Evolutionary conservation across 176 grass and related monocot genomes (phyloP).

Genomic region (Aegilops umbellulata): DNA sequence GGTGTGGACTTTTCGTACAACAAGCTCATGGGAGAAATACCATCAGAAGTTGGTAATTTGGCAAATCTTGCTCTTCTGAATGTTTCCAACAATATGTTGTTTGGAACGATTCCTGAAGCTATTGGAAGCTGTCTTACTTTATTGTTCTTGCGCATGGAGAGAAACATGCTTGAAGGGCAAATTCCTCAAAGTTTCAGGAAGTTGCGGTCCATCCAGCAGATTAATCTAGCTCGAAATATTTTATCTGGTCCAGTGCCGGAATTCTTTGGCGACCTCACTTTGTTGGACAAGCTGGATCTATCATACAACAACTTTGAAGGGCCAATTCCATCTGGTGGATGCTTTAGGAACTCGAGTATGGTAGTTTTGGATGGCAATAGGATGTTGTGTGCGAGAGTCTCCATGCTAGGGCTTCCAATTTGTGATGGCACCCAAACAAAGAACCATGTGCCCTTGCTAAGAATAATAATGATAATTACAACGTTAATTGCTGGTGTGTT

Average conservation of each 20-base stretch:
- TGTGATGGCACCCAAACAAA: neutral
- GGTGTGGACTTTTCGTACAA: neutral
- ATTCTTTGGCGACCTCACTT: neutral
- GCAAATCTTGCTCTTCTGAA: neutral
- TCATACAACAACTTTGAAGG: constrained; percentile 26
- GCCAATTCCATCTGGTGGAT: neutral
- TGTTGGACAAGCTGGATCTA: neutral
- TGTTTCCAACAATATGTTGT: constrained; percentile 28
- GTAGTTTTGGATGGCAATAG: constrained; percentile 12
- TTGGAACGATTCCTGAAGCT: neutral
- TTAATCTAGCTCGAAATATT: neutral
- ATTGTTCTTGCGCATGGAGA: constrained; percentile 7
- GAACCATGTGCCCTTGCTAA: neutral
- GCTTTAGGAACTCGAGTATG: neutral
- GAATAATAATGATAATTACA: neutral
- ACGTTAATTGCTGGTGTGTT: neutral
- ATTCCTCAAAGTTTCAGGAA: neutral
- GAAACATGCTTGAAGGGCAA: neutral
- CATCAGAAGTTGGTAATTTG: neutral
- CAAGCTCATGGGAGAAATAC: neutral
- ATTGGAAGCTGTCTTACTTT: neutral
- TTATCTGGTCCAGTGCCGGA: neutral
- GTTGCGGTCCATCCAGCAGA: neutral
- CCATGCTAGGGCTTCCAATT: neutral
- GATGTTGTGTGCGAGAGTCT: neutral